Percentiles rank a stretch among this genome's conserved stretches.
These are phyloP conservation scores for Chondrostereum purpureum DNA, from an alignment of 1,284 basidiomycete genomes.

Conservation along the genomic window DNA sequence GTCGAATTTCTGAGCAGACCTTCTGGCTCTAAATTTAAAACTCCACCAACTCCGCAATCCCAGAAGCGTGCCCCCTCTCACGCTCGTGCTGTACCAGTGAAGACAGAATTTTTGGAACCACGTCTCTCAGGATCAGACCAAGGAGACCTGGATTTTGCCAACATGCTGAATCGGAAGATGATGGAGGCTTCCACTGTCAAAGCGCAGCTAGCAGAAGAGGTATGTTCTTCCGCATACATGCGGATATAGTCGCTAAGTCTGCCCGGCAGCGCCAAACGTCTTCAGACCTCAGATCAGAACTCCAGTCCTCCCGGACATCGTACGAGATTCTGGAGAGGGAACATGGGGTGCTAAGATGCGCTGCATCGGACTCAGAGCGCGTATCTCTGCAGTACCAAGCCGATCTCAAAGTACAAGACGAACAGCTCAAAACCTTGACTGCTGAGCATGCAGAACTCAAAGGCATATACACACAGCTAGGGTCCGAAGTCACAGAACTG, in stretches of 20 bases:
- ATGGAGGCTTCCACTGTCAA: constrained; percentile 13
- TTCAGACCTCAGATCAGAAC: too few species aligned
- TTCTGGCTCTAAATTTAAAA: neutral
- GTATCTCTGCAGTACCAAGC: too few species aligned
- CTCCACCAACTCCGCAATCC: neutral
- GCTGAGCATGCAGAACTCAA: neutral
- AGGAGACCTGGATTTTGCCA: constrained; percentile 10
- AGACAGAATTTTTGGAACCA: neutral
- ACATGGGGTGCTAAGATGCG: too few species aligned
- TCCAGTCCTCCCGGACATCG: too few species aligned
- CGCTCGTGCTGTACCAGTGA: neutral
- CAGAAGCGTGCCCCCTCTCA: neutral
- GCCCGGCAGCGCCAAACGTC: too few species aligned
- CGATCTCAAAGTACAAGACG: neutral
- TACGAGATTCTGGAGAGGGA: too few species aligned
- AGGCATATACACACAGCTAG: neutral
- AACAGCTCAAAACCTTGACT: neutral
- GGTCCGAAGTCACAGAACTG: neutral
- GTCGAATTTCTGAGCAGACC: too few species aligned
- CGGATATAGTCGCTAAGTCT: too few species aligned
- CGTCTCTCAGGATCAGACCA: constrained; percentile 1
- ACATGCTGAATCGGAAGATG: constrained; percentile 12
- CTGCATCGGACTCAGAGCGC: too few species aligned
- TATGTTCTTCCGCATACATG: too few species aligned
- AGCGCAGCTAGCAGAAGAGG: constrained; percentile 12